These are phyloP conservation scores for Tolypocladium ovalisporum DNA, from an alignment of 2,329 filamentous ascomycete species.

Conservation along the genomic window DNA sequence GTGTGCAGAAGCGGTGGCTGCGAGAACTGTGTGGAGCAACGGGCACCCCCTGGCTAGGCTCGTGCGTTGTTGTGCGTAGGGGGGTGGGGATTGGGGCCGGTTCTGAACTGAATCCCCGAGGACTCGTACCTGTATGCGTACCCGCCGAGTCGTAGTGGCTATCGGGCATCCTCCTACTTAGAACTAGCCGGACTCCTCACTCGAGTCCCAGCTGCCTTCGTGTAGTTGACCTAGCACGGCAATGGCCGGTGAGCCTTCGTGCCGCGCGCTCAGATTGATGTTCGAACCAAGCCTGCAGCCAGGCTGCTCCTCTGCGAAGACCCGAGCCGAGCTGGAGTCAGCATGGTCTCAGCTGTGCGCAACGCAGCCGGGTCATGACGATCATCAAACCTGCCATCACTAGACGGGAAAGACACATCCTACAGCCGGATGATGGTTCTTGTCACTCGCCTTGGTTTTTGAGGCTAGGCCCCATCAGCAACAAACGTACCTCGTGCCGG, in stretches of 20 bases:
- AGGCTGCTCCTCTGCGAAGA: not conserved
- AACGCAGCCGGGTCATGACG: not conserved
- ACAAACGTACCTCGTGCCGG: not conserved
- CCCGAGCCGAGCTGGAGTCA: not conserved
- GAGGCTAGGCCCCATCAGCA: not conserved
- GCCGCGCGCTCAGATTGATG: not conserved
- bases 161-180: not conserved
- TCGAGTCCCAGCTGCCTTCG: not conserved
- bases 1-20: not conserved
- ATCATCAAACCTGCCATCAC: not conserved
- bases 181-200: not conserved
- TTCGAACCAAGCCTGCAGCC: not conserved
- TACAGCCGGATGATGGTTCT: not conserved
- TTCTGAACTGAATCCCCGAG: not conserved
- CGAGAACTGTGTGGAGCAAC: not conserved
- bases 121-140: too few species aligned
- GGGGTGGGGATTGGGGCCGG: not conserved
- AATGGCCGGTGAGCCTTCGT: not conserved
- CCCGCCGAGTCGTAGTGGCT: not conserved
- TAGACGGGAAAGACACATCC: not conserved
- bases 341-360: not conserved
- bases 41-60: not conserved
- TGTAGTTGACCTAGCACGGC: not conserved
- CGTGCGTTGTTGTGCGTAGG: not conserved
- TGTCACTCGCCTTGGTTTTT: too few species aligned